A percentile compares a stretch with the other conserved stretches of the same genome.
These are phyloP conservation scores for Geranium rotundifolium DNA, from an alignment of 345 rosid species.

Conservation along the genomic window DNA sequence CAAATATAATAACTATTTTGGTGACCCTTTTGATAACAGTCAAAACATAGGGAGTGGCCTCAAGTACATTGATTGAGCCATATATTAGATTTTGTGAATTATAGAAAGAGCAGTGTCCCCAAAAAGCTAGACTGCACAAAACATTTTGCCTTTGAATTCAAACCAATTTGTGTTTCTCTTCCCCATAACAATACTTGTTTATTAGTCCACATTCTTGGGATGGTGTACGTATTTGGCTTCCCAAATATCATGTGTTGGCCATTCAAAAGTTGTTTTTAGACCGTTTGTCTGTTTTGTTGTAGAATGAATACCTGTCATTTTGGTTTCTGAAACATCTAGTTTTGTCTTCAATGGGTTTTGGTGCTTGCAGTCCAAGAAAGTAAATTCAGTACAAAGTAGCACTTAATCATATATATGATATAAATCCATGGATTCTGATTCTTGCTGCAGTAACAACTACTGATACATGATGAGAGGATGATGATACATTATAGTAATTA, in stretches of 20 bases:
- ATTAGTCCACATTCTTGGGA: neutral
- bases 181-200: neutral
- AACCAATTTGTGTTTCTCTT: neutral
- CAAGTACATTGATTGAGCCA: too few relatives aligned
- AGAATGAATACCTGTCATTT: too few relatives aligned
- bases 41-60: neutral
- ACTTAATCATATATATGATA: neutral
- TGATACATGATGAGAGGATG: neutral
- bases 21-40: neutral
- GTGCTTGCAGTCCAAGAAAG: neutral
- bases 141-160: neutral
- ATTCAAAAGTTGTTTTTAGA: neutral
- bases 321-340: neutral
- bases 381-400: neutral
- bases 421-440: neutral
- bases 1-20: neutral
- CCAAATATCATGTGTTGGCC: neutral
- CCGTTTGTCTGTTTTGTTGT: neutral
- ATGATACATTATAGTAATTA: too few relatives aligned
- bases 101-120: neutral
- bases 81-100: neutral
- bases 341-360: too few relatives aligned
- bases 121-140: neutral
- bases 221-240: too few relatives aligned
- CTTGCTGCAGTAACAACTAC: neutral